These are phyloP conservation scores for Rhodotorula toruloides DNA, from an alignment of 768 basidiomycete genomes.

Conservation along the genomic window DNA sequence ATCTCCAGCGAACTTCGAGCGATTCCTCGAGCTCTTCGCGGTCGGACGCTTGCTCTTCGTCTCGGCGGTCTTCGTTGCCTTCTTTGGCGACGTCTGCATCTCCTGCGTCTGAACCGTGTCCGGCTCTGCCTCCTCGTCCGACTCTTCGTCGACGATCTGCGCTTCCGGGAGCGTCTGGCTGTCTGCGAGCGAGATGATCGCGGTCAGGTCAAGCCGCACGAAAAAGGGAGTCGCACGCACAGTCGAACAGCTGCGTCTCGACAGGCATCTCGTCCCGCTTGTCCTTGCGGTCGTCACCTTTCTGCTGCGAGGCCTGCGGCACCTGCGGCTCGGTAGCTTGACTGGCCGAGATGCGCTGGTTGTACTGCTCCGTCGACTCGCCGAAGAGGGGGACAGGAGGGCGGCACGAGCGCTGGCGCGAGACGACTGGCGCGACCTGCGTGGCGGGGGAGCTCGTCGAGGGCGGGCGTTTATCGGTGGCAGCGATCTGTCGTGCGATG, in stretches of 20 bases:
- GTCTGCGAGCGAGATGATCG: neutral
- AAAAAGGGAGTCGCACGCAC: neutral
- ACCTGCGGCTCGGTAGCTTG: neutral
- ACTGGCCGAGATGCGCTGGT: neutral
- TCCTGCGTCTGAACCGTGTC: constrained; percentile 9
- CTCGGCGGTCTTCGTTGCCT: neutral
- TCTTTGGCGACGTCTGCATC: neutral
- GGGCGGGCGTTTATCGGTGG: neutral
- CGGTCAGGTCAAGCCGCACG: no score
- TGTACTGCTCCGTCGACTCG: constrained; percentile 17
- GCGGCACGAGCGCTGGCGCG: constrained; percentile 22
- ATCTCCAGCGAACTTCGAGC: neutral
- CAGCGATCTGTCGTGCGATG: neutral
- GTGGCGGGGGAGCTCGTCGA: neutral
- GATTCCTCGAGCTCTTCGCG: neutral
- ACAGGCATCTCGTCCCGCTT: neutral
- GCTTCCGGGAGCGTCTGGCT: no score
- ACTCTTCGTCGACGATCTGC: neutral
- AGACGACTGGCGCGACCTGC: constrained; percentile 27
- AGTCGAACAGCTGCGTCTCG: constrained; percentile 31
- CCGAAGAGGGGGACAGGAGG: constrained; percentile 20
- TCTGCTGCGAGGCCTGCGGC: neutral
- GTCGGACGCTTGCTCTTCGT: neutral
- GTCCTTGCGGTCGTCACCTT: neutral
- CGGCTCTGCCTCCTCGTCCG: neutral